Evolutionary conservation across 441 rosid genomes (phyloP), one percentile per base, ranked within the genome.

Genomic region (Arabidopsis lyrata): DNA sequence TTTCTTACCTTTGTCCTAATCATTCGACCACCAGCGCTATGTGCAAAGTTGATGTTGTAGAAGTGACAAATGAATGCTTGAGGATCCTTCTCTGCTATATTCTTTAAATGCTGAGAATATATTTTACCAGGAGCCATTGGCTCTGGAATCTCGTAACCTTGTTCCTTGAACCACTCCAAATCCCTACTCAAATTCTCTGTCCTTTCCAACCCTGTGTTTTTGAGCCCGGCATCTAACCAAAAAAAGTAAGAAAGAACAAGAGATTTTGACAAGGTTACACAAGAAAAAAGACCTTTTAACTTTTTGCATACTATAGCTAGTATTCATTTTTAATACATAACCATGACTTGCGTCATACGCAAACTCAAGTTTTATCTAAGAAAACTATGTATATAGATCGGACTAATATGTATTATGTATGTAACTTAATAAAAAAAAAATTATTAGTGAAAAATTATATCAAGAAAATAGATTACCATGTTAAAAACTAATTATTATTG

Each of bases 41-140:
- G 98, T 14, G 98, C 98, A 70, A 94, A 94, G 80, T 94, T 88
- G 72, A 87, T 81, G 59, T 94, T 94, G 85, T 90, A 91, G 88
- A 91, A 91, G 86, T 91, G 98, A 74, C 97, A 94, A 52, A 94
- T 86, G 63, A 94, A 88, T 63, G 93, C 95, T 70, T 83, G 98
- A 75, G 95, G 93, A 86, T 94, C 96, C 50, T 85, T 94, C 75
- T 87, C 90, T 0, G 97, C 83, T 74, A 90, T 59, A 41, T 92
- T 88, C 70, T 84, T 80, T 53, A 92, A 87, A 83, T 77, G 54
- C 74, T 81, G 70, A 5, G 93, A 77, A 71, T 90, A 94, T n/a
- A 73, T 68, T 68, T 47, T 65, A 32, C 97, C 99, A 9, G 92
- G 86, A 58, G 85, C 80, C 68, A 88, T 90, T 63, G 97, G 91